Evolutionary conservation across 768 basidiomycete species (phyloP).

Genomic region (Cystobasidium onofrii): DNA sequence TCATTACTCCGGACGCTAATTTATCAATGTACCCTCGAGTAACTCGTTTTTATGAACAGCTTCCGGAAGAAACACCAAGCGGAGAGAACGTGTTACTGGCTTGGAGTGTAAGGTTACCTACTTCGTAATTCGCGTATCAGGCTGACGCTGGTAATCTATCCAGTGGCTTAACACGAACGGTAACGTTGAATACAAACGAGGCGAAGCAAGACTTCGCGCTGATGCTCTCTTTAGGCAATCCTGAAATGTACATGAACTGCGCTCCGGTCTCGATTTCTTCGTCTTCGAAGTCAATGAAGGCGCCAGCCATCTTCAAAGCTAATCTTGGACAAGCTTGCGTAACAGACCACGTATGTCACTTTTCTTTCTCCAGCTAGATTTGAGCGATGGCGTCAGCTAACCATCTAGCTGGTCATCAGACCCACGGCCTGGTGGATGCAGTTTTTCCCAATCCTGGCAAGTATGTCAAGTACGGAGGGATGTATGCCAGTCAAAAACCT

Average conservation of each 20-base stretch:
- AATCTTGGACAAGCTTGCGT: background rate
- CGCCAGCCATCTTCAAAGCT: conserved; percentile 4
- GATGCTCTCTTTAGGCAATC: background rate
- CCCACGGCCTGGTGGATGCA: too few species aligned
- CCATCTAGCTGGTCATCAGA: too few species aligned
- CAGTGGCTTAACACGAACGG: background rate
- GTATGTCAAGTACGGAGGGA: background rate
- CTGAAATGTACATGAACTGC: conserved; percentile 30
- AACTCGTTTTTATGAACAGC: too few species aligned
- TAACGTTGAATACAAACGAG: too few species aligned
- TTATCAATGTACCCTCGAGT: too few species aligned
- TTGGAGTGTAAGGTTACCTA: too few species aligned
- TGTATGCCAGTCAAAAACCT: background rate
- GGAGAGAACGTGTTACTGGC: too few species aligned
- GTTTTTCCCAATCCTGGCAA: background rate
- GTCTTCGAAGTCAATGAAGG: background rate
- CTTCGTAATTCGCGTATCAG: background rate
- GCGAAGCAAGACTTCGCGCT: too few species aligned
- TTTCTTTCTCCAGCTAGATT: too few species aligned
- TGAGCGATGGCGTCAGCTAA: too few species aligned
- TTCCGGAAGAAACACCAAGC: too few species aligned
- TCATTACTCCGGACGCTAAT: too few species aligned
- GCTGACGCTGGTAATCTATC: background rate
- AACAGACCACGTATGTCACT: background rate
- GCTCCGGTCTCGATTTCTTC: background rate